Percentiles rank a stretch among this genome's conserved stretches.
These are phyloP conservation scores for Cladophialophora chaetospira DNA, from an alignment of 2,329 filamentous ascomycete species.

Conservation along the genomic window DNA sequence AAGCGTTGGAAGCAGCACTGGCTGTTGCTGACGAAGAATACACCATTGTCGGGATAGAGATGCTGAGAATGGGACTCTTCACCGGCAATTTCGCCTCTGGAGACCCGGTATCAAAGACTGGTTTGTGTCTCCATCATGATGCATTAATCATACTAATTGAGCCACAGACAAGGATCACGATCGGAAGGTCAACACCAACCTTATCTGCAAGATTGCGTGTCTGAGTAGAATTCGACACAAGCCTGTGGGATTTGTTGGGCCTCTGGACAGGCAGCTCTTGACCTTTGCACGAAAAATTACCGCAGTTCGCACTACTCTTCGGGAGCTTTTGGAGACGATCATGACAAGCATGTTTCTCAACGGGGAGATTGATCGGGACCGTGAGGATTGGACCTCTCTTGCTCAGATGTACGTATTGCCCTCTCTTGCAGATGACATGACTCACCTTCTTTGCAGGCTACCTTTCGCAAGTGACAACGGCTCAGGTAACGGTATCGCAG, in stretches of 20 bases:
- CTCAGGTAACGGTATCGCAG: constrained; percentile 51
- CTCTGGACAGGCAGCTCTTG: constrained; percentile 84
- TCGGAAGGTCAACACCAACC: constrained; percentile 61
- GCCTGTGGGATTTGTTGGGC: constrained; percentile 88
- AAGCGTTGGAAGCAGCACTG: constrained; percentile 71
- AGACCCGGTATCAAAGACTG: constrained; percentile 22
- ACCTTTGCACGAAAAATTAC: constrained; percentile 82
- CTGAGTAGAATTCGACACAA: constrained; percentile 80
- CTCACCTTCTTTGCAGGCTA: constrained; percentile 36
- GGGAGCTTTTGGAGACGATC: constrained; percentile 82
- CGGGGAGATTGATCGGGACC: constrained; percentile 72
- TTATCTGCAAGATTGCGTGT: constrained; percentile 84
- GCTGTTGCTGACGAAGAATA: constrained; percentile 71
- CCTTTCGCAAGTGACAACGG: constrained; percentile 50
- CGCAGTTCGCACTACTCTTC: constrained; percentile 74
- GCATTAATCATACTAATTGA: constrained; percentile 17
- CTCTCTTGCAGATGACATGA: constrained; percentile 9
- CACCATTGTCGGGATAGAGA: constrained; percentile 79
- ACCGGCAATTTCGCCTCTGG: constrained; percentile 66
- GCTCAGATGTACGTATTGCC: constrained; percentile 65
- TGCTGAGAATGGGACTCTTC: constrained; percentile 76
- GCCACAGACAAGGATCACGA: constrained; percentile 67
- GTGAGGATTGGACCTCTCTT: constrained; percentile 67
- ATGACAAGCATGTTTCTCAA: constrained; percentile 78
- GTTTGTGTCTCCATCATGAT: constrained; percentile 4